A percentile compares a stretch with the other conserved stretches of the same genome.
These are phyloP conservation scores for Ilyonectria destructans DNA, from an alignment of 2,329 filamentous ascomycete species.

Conservation along the genomic window DNA sequence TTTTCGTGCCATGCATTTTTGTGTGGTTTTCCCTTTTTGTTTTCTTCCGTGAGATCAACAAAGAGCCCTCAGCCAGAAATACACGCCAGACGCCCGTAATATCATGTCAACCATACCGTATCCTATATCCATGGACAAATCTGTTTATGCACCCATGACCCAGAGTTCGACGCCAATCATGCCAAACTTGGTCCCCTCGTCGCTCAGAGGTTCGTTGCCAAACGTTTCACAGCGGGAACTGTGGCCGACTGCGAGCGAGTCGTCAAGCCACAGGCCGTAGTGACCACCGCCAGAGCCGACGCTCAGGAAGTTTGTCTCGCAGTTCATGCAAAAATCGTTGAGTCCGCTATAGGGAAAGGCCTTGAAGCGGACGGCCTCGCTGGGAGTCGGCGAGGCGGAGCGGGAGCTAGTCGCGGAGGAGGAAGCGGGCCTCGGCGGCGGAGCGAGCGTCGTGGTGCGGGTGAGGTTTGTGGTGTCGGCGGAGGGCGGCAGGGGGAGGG, in stretches of 20 bases:
- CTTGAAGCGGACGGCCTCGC: conserved; percentile 91
- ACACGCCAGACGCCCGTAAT: neutral
- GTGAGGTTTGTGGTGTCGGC: conserved; percentile 65
- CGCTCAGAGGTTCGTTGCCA: conserved; percentile 93
- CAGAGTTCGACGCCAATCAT: conserved; percentile 93
- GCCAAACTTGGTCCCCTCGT: conserved; percentile 93
- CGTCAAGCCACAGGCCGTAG: conserved; percentile 95
- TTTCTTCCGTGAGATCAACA: neutral
- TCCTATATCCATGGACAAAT: neutral
- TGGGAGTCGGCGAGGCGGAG: conserved; percentile 63
- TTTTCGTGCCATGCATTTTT: neutral
- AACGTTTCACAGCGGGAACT: conserved; percentile 92
- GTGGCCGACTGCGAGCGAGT: conserved; percentile 86
- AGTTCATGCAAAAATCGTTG: conserved; percentile 97
- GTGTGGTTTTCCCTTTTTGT: neutral
- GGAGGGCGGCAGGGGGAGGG: conserved; percentile 67
- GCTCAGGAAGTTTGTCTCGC: conserved; percentile 87
- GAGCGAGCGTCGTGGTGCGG: conserved; percentile 59
- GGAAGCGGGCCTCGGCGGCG: conserved; percentile 45
- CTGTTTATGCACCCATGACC: conserved; percentile 78
- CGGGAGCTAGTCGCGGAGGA: conserved; percentile 48
- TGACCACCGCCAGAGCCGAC: conserved; percentile 91
- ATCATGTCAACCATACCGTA: conserved; percentile 1
- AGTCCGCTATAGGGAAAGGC: conserved; percentile 96
- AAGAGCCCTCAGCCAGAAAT: neutral